phyloP scores from a whole-genome alignment of 2,329 filamentous ascomycete species.

The Fusarium nurragi region DNA sequence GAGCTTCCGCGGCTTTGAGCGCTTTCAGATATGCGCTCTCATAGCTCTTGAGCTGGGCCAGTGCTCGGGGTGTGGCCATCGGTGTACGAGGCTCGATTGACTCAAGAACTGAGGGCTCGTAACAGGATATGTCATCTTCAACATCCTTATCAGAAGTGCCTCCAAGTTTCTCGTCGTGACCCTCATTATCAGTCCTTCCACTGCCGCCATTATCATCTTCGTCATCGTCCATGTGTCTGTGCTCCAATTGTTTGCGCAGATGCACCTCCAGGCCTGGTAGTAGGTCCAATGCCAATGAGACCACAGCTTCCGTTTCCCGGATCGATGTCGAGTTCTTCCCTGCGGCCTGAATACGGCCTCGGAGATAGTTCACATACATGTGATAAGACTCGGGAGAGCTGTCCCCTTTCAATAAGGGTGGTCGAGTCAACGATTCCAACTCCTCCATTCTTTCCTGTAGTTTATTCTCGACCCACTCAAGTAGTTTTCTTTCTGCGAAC shows the following conservation, averaged over 20 bases:
- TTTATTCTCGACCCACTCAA: rapidly evolving
- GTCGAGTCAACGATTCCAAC: background rate
- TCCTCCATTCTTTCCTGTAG: background rate
- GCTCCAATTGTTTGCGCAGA: background rate
- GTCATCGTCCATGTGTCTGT: background rate
- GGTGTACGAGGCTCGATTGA: background rate
- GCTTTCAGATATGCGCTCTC: background rate
- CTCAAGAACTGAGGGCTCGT: background rate
- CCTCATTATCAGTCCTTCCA: background rate
- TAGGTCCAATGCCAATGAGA: constrained; percentile 5
- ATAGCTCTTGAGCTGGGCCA: background rate
- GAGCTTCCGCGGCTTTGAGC: rapidly evolving
- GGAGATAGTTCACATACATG: background rate
- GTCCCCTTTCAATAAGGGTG: background rate
- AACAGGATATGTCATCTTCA: background rate
- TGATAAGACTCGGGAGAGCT: background rate
- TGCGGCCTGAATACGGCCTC: background rate
- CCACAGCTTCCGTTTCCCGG: background rate
- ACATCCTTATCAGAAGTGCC: background rate
- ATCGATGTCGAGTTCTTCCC: background rate
- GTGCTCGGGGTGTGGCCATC: rapidly evolving
- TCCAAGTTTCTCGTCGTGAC: background rate
- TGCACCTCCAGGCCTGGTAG: background rate
- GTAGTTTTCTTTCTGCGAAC: background rate
- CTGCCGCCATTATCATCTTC: background rate